Base-by-base conservation (phyloP, 164 flowering plant species). In the Santalum album region DNA sequence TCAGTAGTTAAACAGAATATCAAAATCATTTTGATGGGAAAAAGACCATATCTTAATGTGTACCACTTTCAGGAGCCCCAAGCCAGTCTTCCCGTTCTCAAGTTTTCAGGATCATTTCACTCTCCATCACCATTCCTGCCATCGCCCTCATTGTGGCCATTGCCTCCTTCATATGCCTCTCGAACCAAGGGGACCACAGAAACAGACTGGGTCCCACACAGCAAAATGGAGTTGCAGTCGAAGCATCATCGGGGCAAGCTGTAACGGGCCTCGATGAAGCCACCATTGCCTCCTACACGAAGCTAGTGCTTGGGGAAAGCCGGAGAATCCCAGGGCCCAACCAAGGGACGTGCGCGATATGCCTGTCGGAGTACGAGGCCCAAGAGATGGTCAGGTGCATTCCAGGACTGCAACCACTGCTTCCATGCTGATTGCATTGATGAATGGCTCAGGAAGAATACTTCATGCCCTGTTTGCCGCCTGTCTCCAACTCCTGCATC, bases 251-350 rank as follows among this genome's bases (percentile, higher is more conserved):
- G 3, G 75, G 71, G 26, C 66, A 74, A 3, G 15, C 57, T 29
- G 14, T 51, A 3, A 65, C 39, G 20, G 78, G 97, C 25, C 77
- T 87, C 7, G 89, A 85, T 26, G 75, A 74, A 1, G 53, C 72
- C 35, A 82, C 78, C 44, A 81, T 78, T 22, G 77, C 80, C 36
- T 76, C 94, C 3, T 90, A 78, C 63, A 66, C 82, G 0, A 82
- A 78, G 55, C 42, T 38, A 16, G 68, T 75, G 7, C 68, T 80
- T 2, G 82, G 86, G 2, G 89, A 83, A 42, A 79, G 89, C 53
- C 50, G 55, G 6, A 66, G 78, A 12, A 42, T 75, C 6, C 79
- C 83, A 1, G 77, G 74, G 27, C 69, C 64, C 5, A 75, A 76
- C 17, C 68, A 72, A 46, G 58, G 23, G 21, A 39, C 67, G 26